Evolutionary conservation across 2,329 filamentous ascomycete genomes (phyloP).

Genomic region (Dothideomycetes sp.): DNA sequence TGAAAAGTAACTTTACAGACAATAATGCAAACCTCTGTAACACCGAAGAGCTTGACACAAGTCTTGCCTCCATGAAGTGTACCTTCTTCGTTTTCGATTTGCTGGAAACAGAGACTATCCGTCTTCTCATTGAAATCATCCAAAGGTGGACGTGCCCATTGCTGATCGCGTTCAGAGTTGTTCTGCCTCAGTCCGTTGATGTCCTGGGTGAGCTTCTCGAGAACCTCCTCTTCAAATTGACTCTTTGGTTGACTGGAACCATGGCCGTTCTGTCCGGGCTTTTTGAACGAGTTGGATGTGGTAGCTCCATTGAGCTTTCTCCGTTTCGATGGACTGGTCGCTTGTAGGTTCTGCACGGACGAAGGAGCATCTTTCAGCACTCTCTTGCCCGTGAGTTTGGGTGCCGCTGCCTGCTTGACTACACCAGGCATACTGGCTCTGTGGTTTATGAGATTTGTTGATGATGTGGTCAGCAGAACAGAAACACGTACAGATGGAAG

Average conservation of each 20-base stretch:
- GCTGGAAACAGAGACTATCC: conserved; percentile 77
- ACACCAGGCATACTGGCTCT: conserved; percentile 21
- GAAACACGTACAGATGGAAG: neutral
- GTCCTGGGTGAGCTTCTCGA: conserved; percentile 93
- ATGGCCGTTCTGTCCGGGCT: conserved; percentile 52
- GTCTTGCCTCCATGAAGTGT: conserved; percentile 64
- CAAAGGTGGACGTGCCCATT: conserved; percentile 64
- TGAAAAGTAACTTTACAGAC: neutral
- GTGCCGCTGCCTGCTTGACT: conserved; percentile 16
- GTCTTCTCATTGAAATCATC: conserved; percentile 50
- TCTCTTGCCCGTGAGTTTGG: conserved; percentile 31
- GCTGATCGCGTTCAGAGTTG: conserved; percentile 86
- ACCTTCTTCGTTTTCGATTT: conserved; percentile 91
- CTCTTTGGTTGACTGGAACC: conserved; percentile 76
- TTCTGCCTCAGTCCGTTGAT: conserved; percentile 74
- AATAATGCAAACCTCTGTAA: conserved; percentile 54
- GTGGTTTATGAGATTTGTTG: neutral
- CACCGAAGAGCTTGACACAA: conserved; percentile 85
- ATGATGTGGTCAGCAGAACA: neutral
- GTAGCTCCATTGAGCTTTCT: conserved; percentile 61
- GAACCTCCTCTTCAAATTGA: conserved; percentile 82
- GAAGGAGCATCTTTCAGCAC: conserved; percentile 34
- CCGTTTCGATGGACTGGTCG: conserved; percentile 58
- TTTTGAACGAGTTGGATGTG: conserved; percentile 43
- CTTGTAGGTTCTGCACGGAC: conserved; percentile 33